Conservation (phyloP, 2,329 filamentous ascomycete genomes). For the Epichloe coenophiala region DNA sequence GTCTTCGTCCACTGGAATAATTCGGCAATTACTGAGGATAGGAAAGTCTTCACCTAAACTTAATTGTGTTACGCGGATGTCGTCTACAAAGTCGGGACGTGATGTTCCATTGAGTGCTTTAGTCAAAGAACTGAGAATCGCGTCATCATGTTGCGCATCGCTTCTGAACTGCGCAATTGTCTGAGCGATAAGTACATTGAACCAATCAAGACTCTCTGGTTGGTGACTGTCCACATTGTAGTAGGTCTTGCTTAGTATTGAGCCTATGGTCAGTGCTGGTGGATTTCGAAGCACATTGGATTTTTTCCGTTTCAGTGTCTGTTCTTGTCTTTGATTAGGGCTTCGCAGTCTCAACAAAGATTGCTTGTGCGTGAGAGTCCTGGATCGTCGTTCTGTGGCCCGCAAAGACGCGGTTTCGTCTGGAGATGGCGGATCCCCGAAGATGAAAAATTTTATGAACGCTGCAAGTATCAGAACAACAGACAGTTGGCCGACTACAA, state of each 20-base stretch:
- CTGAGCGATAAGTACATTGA: constrained; percentile 93
- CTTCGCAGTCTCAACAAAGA: constrained; percentile 52
- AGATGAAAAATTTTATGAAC: constrained; percentile 99
- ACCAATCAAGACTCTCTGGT: constrained; percentile 95
- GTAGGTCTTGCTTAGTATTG: constrained; percentile 91
- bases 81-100: constrained; percentile 82
- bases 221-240: constrained; percentile 95
- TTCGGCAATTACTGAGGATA: constrained; percentile 94
- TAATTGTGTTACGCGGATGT: constrained; percentile 87
- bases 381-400: constrained; percentile 59
- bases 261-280: constrained; percentile 73
- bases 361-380: constrained; percentile 63
- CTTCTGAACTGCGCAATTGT: constrained; percentile 90
- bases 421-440: constrained; percentile 78
- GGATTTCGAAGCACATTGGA: constrained; percentile 61
- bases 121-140: constrained; percentile 73
- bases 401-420: constrained; percentile 66
- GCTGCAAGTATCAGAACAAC: constrained; percentile 82
- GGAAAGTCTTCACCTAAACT: constrained; percentile 94
- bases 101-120: constrained; percentile 76
- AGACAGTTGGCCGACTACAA: constrained; percentile 85
- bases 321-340: constrained; percentile 25
- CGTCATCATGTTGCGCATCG: constrained; percentile 83
- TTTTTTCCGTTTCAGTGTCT: constrained; percentile 48
- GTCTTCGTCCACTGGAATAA: constrained; percentile 82